Evolutionary conservation across 2,329 filamentous ascomycete species (phyloP), one percentile per base, ranked within the genome.

Genomic region (Claviceps humidiphila): DNA sequence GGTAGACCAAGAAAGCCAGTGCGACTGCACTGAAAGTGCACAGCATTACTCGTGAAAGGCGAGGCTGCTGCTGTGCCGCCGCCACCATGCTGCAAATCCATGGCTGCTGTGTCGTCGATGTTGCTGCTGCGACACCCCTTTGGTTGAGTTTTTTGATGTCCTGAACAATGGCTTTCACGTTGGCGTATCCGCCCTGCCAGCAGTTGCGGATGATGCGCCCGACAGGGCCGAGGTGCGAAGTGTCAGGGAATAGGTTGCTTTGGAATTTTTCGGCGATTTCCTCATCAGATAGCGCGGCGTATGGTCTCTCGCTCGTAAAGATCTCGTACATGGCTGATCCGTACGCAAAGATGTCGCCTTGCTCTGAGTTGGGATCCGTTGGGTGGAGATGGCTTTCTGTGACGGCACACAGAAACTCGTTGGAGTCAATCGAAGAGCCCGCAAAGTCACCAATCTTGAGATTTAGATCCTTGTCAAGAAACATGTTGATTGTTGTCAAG

Each of bases 361-460:
- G 49, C 17, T 16, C 44, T 9, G 52, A 54, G 14, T 40, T 45
- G 2, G 26, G 26, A 22, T 51, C n/a, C 3, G 49, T 34, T 20
- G 52, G 52, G n/a, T 49, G 24, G 20, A 40, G 38, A 41, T 54
- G 49, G 26, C 48, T 54, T 22, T 40, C 39, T 3, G 52, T 54
- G 44, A 54, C 49, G 5, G 22, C 14, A n/a, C 51, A 20, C 17
- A 54, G 43, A 11, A 51, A 44, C 13, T 49, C 43, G 14, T 30
- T 39, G 17, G 17, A 48, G 13, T 53, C 52, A 41, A 53, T 51
- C 13, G 52, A 53, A 9, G 52, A 53, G 44, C 49, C 52, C 22
- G 49, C 52, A 54, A 54, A 54, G 38, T 54, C 52, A 22, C 43
- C 52, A 40, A 54, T 49, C 44, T 39, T 54, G 39, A 40, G 42